Evolutionary conservation across 257 asterid genomes (phyloP), one percentile per base, ranked within the genome.

Genomic region (Coffea eugenioides): DNA sequence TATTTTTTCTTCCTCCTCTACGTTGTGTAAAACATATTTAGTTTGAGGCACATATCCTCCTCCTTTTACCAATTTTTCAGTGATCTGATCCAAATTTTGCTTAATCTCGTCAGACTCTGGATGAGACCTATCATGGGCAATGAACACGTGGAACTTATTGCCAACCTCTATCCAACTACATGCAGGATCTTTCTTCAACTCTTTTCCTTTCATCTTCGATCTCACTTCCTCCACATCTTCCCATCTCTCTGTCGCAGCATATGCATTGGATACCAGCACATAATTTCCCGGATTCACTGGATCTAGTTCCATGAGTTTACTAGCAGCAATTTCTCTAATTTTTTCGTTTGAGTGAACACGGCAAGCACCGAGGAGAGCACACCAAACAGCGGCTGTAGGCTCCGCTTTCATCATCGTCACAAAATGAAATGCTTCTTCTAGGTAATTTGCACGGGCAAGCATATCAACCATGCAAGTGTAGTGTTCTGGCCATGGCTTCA

Each of bases 401-500:
- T 84, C 88, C 65, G 41, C 61, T 76, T 87, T 85, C 97, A 90
- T 93, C 75, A 71, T 77, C 73, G 83, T 72, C 16, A 90, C 82
- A 43, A 89, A 85, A 39, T 89, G 85, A 67, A 86, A 88, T 23
- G 98, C 97, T 84, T 91, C 97, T 45, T 88, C 89, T 79, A 93
- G 78, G 56, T 81, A 85, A 87, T 95, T 95, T 64, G 96, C 96
- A 68, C 96, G 95, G 27, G 97, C 98, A 79, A 95, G 91, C 75
- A 92, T 89, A 87, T 93, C 99, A 56, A 93, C 97, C 83, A 93
- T 39, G 84, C 95, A 91, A 56, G 89, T 90, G 70, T 89, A 92
- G 86, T 95, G 99, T 83, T 95, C 96, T 54, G 93, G 91, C 97
- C 97, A 92, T 56, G 99, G 97, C 71, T 89, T 94, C 83, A 92